A percentile compares a stretch with the other conserved stretches of the same genome.
phyloP scores from a whole-genome alignment of 805 yeast genomes.

The Ogataea thermomethanolica region DNA sequence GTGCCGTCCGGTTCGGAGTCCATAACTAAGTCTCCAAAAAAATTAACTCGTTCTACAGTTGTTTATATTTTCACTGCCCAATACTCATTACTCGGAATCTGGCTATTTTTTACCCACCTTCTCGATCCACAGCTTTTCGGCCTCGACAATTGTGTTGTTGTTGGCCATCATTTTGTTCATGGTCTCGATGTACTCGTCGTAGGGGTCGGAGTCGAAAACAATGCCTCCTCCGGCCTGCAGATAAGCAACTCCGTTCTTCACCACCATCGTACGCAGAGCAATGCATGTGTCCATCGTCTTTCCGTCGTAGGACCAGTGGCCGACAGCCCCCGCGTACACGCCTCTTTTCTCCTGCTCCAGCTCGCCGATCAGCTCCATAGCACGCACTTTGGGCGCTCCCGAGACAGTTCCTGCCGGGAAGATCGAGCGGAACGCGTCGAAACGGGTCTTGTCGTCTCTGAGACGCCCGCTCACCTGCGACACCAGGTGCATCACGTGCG shows the following conservation, averaged over 20 bases:
- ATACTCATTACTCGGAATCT: no score
- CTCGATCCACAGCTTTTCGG: conserved; percentile 67
- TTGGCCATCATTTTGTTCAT: conserved; percentile 97
- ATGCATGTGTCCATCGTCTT: conserved; percentile 95
- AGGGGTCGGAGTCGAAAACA: conserved; percentile 90
- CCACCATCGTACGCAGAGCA: conserved; percentile 95
- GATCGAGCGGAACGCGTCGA: conserved; percentile 95
- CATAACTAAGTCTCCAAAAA: conserved; percentile 2
- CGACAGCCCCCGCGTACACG: conserved; percentile 98
- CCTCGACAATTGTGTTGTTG: conserved; percentile 84
- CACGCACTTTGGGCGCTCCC: conserved; percentile 97
- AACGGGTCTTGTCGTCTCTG: conserved; percentile 78
- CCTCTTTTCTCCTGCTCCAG: conserved; percentile 91
- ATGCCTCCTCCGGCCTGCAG: conserved; percentile 99
- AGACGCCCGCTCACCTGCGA: conserved; percentile 92
- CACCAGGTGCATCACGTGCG: conserved; percentile 96
- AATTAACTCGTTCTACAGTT: not conserved
- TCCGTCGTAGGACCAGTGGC: conserved; percentile 97
- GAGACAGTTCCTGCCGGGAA: conserved; percentile 99
- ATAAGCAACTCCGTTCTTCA: conserved; percentile 84
- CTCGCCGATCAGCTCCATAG: conserved; percentile 92
- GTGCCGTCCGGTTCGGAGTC: not conserved
- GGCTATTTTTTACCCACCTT: not conserved
- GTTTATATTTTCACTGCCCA: not conserved
- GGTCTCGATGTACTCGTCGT: conserved; percentile 93